Percentiles rank a stretch among this genome's conserved stretches.
Evolutionary conservation across 2,329 filamentous ascomycete genomes (phyloP).

Genomic region (Niveomyces coronatus): DNA sequence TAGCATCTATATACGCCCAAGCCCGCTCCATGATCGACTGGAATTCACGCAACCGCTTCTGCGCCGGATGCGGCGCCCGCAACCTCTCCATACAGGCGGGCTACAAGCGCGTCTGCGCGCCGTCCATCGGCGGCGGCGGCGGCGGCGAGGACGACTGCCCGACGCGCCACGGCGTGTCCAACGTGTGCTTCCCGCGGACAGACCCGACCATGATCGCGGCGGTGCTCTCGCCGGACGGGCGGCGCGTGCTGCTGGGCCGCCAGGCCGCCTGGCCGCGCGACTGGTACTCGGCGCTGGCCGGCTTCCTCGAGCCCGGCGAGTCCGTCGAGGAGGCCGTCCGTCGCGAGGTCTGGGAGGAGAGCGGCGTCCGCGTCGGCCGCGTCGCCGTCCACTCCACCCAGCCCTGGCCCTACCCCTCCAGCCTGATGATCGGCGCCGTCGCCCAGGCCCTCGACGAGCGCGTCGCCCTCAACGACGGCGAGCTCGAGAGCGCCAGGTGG

Average conservation of each 20-base stretch:
- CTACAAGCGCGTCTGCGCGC: constrained; percentile 70
- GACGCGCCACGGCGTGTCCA: constrained; percentile 77
- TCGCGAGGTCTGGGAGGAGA: constrained; percentile 79
- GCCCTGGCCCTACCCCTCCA: constrained; percentile 80
- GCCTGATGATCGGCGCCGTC: constrained; percentile 78
- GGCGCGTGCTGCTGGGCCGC: constrained; percentile 72
- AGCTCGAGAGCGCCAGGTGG: constrained; percentile 86
- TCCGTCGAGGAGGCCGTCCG: constrained; percentile 76
- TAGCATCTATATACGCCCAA: constrained; percentile 85
- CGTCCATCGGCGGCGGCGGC: too few species aligned
- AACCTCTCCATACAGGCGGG: constrained; percentile 72
- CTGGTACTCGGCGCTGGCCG: constrained; percentile 85
- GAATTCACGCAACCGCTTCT: constrained; percentile 89
- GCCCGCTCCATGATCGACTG: constrained; percentile 84
- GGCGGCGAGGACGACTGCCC: constrained; percentile 67
- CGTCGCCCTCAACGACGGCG: constrained; percentile 80
- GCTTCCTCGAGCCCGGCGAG: constrained; percentile 78
- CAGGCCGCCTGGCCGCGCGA: constrained; percentile 71
- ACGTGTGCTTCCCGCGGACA: constrained; percentile 83
- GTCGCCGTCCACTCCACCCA: constrained; percentile 78
- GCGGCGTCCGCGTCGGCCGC: constrained; percentile 63
- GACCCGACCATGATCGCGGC: constrained; percentile 95
- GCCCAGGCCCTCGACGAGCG: constrained; percentile 78
- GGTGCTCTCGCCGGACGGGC: constrained; percentile 70
- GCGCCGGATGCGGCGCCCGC: constrained; percentile 73